A percentile compares a stretch with the other conserved stretches of the same genome.
These are phyloP conservation scores for Macrophomina pseudophaseolina DNA, from an alignment of 2,329 filamentous ascomycete genomes.

Conservation along the genomic window DNA sequence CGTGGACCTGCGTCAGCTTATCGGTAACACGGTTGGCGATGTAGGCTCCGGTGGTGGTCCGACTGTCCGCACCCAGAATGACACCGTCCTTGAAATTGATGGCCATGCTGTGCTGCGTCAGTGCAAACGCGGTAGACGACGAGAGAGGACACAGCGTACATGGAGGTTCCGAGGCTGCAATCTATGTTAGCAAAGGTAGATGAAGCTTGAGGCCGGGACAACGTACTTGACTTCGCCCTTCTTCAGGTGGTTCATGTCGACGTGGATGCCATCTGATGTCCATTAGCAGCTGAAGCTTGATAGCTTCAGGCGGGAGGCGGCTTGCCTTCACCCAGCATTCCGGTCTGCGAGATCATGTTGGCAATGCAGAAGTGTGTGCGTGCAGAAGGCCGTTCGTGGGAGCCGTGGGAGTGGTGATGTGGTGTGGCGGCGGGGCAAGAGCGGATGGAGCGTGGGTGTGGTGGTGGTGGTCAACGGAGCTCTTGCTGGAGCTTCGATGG, in stretches of 20 bases:
- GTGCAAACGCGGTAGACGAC: slow-evolving; percentile 31
- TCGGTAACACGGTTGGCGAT: slow-evolving; percentile 99
- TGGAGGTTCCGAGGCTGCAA: slow-evolving; percentile 88
- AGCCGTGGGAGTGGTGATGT: not conserved
- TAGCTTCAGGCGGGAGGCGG: slow-evolving; percentile 15
- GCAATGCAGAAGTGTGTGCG: slow-evolving; percentile 20
- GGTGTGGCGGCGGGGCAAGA: not conserved
- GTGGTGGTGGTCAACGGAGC: slow-evolving; percentile 7
- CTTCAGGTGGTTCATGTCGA: slow-evolving; percentile 99
- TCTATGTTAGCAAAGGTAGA: slow-evolving; percentile 12
- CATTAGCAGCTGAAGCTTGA: slow-evolving; percentile 33
- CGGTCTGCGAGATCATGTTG: slow-evolving; percentile 32
- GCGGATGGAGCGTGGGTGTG: not conserved
- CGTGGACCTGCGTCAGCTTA: slow-evolving; percentile 97
- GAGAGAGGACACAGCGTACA: slow-evolving; percentile 64
- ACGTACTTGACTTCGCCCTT: slow-evolving; percentile 98
- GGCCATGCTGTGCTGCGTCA: slow-evolving; percentile 74
- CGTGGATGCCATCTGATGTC: slow-evolving; percentile 88
- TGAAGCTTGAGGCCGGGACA: not conserved
- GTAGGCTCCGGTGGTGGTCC: slow-evolving; percentile 96
- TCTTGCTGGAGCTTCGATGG: slow-evolving; percentile 20
- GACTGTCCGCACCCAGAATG: slow-evolving; percentile 95
- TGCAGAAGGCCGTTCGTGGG: slow-evolving; percentile 6
- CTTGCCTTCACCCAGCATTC: slow-evolving; percentile 47
- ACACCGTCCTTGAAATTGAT: slow-evolving; percentile 99